Evolutionary conservation across 768 basidiomycete genomes (phyloP).

Genomic region (Cytidiella melzeri): DNA sequence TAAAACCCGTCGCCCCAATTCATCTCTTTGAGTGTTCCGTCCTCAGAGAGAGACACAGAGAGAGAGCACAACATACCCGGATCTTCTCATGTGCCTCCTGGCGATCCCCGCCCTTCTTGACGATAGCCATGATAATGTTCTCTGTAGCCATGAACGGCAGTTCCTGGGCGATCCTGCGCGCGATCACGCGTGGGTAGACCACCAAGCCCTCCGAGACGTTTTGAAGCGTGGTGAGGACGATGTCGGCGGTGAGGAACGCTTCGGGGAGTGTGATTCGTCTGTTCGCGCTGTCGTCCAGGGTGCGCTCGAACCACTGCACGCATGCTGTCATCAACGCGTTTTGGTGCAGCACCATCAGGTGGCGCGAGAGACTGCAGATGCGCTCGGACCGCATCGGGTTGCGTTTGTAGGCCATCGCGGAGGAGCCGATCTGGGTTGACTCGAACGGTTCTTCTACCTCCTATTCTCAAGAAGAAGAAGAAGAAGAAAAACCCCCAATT

Average conservation of each 20-base stretch:
- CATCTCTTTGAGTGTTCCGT: too few relatives aligned
- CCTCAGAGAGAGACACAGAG: background rate
- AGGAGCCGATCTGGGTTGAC: constrained; percentile 95
- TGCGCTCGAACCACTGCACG: constrained; percentile 98
- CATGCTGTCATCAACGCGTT: constrained; percentile 93
- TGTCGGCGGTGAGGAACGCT: constrained; percentile 95
- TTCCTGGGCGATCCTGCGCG: constrained; percentile 85
- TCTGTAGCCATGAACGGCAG: constrained; percentile 99
- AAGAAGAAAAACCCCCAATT: too few relatives aligned
- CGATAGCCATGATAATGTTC: constrained; percentile 98
- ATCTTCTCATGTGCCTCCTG: constrained; percentile 98
- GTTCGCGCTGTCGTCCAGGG: constrained; percentile 96
- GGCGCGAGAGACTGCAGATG: constrained; percentile 92
- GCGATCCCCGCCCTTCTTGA: constrained; percentile 90
- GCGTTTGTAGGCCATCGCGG: constrained; percentile 98
- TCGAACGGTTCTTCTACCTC: constrained; percentile 99
- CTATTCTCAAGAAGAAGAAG: constrained; percentile 27
- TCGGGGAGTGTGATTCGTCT: constrained; percentile 95
- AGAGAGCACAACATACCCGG: constrained; percentile 43
- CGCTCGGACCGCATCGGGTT: constrained; percentile 99
- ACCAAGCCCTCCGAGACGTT: constrained; percentile 98
- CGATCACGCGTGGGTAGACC: constrained; percentile 97
- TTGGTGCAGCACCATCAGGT: constrained; percentile 93
- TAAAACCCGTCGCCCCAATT: too few relatives aligned
- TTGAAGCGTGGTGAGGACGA: constrained; percentile 90